Evolutionary conservation across 2,329 filamentous ascomycete species (phyloP).

Genomic region (Zalaria obscura): DNA sequence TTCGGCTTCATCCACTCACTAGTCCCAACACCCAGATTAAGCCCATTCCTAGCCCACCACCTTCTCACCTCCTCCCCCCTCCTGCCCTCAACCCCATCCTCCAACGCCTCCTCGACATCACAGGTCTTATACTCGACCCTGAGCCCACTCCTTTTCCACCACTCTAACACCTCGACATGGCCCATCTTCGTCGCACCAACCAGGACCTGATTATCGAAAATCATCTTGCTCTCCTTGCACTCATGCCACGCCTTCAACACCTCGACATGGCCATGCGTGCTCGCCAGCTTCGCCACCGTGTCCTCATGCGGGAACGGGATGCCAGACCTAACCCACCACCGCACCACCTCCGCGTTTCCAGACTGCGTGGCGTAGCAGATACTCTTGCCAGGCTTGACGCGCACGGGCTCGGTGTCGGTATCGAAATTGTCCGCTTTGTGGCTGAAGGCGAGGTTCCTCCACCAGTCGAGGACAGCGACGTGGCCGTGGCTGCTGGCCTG

Average conservation of each 20-base stretch:
- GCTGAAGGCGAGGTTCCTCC: slow-evolving; percentile 53
- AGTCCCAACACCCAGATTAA: slow-evolving; percentile 68
- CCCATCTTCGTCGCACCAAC: slow-evolving; percentile 80
- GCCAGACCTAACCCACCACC: slow-evolving; percentile 77
- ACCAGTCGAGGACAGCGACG: slow-evolving; percentile 83
- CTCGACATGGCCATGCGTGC: slow-evolving; percentile 68
- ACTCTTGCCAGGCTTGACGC: slow-evolving; percentile 69
- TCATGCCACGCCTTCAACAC: slow-evolving; percentile 74
- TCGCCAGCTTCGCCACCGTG: slow-evolving; percentile 69
- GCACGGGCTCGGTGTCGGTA: slow-evolving; percentile 22
- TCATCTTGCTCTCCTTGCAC: slow-evolving; percentile 59
- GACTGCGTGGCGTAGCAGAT: slow-evolving; percentile 74
- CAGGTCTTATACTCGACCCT: slow-evolving; percentile 87
- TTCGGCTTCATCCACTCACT: slow-evolving; percentile 83
- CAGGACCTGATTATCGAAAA: slow-evolving; percentile 71
- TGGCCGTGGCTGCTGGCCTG: slow-evolving; percentile 75
- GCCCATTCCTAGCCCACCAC: slow-evolving; percentile 80
- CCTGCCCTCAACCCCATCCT: slow-evolving; percentile 60
- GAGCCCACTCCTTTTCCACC: slow-evolving; percentile 72
- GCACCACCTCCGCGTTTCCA: slow-evolving; percentile 61
- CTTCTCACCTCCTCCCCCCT: slow-evolving; percentile 58
- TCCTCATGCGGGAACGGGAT: slow-evolving; percentile 71
- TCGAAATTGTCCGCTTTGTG: slow-evolving; percentile 13
- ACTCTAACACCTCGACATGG: slow-evolving; percentile 72
- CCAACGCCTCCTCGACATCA: slow-evolving; percentile 86